A percentile compares a stretch with the other conserved stretches of the same genome.
phyloP scores from a whole-genome alignment of 208 protist species.

The Polymyxa betae region DNA sequence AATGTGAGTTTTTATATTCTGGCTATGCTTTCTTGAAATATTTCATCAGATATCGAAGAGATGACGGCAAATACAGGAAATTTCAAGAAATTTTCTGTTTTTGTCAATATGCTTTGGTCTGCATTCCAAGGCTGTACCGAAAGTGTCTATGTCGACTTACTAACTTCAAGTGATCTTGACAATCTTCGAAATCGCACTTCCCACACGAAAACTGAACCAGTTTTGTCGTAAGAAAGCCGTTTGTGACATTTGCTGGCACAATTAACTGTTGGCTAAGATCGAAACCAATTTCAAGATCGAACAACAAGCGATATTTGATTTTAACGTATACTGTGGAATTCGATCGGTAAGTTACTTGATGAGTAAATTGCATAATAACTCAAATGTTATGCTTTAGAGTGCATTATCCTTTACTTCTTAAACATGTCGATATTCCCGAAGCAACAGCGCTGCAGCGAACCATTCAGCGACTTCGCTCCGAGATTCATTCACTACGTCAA shows the following conservation, averaged over 20 bases:
- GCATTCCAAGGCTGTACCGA: not conserved
- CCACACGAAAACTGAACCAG: not conserved
- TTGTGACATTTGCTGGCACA: too few species aligned
- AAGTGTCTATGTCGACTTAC: constrained; percentile 9
- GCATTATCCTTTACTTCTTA: constrained; percentile 28
- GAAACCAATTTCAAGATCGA: too few species aligned
- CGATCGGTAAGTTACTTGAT: constrained; percentile 7
- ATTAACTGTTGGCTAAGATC: too few species aligned
- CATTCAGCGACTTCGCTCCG: constrained; percentile 2
- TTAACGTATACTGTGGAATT: constrained; percentile 41
- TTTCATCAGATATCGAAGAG: constrained; percentile 25
- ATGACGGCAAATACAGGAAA: constrained; percentile 35
- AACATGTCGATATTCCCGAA: not conserved
- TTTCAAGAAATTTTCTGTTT: constrained; percentile 44
- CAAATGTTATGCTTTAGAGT: not conserved
- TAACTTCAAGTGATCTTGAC: constrained; percentile 35
- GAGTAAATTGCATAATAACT: not conserved
- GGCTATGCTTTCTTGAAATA: not conserved
- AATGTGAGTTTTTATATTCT: not conserved
- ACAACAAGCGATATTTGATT: constrained; percentile 46
- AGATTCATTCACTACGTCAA: not conserved
- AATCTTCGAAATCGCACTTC: not conserved
- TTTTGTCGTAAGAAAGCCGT: too few species aligned
- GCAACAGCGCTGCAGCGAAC: constrained; percentile 24
- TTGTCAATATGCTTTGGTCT: constrained; percentile 41